Evolutionary conservation across 2,329 filamentous ascomycete species (phyloP), one percentile per base, ranked within the genome.

Genomic region (Microascus cirrosus): DNA sequence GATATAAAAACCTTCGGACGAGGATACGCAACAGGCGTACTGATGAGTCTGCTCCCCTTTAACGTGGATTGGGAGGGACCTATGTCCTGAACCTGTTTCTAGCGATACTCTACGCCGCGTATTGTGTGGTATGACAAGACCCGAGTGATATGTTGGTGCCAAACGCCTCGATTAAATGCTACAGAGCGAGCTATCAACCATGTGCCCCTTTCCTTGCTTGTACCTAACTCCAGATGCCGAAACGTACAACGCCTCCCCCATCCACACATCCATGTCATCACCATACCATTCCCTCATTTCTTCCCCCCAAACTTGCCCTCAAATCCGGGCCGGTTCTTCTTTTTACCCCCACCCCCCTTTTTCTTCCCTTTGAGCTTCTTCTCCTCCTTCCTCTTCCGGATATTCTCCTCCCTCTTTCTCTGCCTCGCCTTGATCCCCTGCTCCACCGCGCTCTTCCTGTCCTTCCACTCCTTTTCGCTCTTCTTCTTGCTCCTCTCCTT

Each of bases 401-500:
- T 74, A 69, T 93, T 93, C 54, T 89, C 87, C 67, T 91, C 88
- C 61, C 87, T 81, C 78, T 95, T 95, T 71, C 84, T 84, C 68
- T 93, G 90, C 69, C 85, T 86, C 64, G 89, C 85, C 57, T 90
- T 87, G 69, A 88, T 87, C 54, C 87, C 78, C 72, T 88, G 87
- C 63, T 83, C 80, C 54, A 97, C 84, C 34, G 85, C 86, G 32
- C 87, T 83, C 45, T 83, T 74, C 54, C 89, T 80, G 59, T 90
- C 87, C 53, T 75, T 80, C 89, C 94, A 97, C 67, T 94, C 90
- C 68, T 87, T 86, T 70, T 90, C 90, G 68, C 89, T 95, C 83
- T 94, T 95, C 73, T 86, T 87, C 83, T 96, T 97, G 56, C 82
- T 77, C 63, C 86, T 84, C 66, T 96, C 90, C 76, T 96, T 95